Base-by-base conservation (phyloP, 2,329 filamentous ascomycete species). In the Ophiostoma tasmaniense region DNA sequence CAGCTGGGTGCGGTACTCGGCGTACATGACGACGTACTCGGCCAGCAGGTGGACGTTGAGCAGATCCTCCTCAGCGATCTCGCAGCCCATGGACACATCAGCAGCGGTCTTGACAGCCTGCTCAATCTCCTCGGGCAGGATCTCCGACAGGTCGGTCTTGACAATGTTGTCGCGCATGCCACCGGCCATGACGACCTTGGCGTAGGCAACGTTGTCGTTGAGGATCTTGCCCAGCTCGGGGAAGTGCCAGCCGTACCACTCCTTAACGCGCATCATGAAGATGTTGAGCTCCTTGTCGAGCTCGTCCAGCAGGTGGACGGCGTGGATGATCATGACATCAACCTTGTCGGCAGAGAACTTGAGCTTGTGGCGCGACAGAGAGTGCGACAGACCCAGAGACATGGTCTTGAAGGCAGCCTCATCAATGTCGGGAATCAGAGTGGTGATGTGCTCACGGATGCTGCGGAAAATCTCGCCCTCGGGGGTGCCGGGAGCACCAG, bases 191-290 rank as follows among this genome's bases (percentile, higher is more conserved):
- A 99, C 92, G 70, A 99, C 89, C 74, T 89, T 90, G 71, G 93
- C 89, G 78, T 97, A 99, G 73, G 93, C 93, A 72, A 97, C 83
- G 81, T 99, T 99, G 85, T 99, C 95, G 80, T 96, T 96, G 74
- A 97, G 85, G 77, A 98, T 97, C 82, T 93, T 94, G 77, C 92
- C 93, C 85, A 99, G 89, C 83, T 99, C 95, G 55, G 95, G 95
- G 84, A 98, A 99, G 81, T 98, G 95, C 95, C 95, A 99, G 76
- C 95, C 95, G 78, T 99, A 99, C 95, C 95, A 99, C 81, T 99
- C 95, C 88, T 98, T 98, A 72, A 97, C 93, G 79, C 95, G 87
- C 95, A 99, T 99, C 73, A 95, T 94, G 78, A 97, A 98, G 75
- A 92, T 95, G 84, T 99, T 99, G 73, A 99, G 84, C 81, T 99